Evolutionary conservation across 768 basidiomycete species (phyloP), one percentile per base, ranked within the genome.

Genomic region (Imleria badia): DNA sequence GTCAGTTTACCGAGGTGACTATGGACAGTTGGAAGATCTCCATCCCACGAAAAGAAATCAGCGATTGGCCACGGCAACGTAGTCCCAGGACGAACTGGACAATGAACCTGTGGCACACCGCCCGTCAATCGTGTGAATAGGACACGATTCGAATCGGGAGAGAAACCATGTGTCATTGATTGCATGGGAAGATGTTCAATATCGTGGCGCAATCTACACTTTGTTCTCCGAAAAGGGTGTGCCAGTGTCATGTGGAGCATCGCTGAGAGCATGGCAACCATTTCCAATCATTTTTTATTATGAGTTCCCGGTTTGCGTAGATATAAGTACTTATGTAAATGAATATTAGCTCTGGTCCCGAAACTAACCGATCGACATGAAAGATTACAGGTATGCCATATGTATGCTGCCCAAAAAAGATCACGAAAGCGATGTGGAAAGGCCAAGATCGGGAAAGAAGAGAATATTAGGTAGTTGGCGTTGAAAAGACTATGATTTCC

Each of bases 301-400:
- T 19, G 12, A 34, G 3, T 9, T n/a, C 10, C 34, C 19, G 5
- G 8, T 22, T 26, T 11, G 17, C 8, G 41, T 35, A 33, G 9
- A 59, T 35, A 43, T 34, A n/a, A n/a, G n/a, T n/a, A n/a, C n/a
- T n/a, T n/a, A 35, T 38, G 26, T 47, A 47, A 7, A n/a, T 47
- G 15, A 23, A 45, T 31, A 15, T 29, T 29, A 17, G 14, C 49
- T 15, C n/a, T 12, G 38, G 22, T 17, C 39, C 30, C 20, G 14
- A 40, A 34, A 51, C 45, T 1, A 34, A 29, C 33, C 19, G 15
- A 51, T 45, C 11, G 26, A 56, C 30, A 22, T 30, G 43, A n/a
- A 55, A 26, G 31, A 15, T 44, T 22, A 19, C 42, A 60, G 46
- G 49, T 50, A 52, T 51, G 48, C n/a, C 23, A 35, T 30, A 48